Conservation (phyloP, 2,329 filamentous ascomycete species). For the Penicillium aurantiogriseum region DNA sequence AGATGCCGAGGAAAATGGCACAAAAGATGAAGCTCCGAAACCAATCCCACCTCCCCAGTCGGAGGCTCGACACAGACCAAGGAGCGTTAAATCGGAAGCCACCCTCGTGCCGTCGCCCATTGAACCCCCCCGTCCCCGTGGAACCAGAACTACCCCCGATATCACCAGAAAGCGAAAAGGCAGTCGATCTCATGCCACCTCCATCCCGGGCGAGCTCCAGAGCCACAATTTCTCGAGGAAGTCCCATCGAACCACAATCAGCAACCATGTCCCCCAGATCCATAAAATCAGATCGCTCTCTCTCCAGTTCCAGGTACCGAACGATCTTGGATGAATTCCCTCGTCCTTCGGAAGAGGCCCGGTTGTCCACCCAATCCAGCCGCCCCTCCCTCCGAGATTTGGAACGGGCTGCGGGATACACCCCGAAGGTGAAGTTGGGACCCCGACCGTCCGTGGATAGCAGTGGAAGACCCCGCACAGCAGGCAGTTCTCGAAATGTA, state of each 20-base stretch:
- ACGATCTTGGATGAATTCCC: conserved; percentile 38
- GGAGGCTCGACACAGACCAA: conserved; percentile 25
- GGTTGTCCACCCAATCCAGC: conserved; percentile 42
- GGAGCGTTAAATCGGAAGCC: conserved; percentile 36
- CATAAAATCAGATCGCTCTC: conserved; percentile 18
- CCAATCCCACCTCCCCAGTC: conserved; percentile 20
- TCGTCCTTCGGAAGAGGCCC: conserved; percentile 35
- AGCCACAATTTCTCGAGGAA: conserved; percentile 18
- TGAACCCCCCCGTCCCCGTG: background rate
- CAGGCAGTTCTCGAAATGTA: conserved; percentile 46
- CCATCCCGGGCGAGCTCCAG: conserved; percentile 22
- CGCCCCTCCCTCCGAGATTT: conserved; percentile 48
- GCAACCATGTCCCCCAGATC: conserved; percentile 20
- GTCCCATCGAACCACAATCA: conserved; percentile 17
- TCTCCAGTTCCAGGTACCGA: conserved; percentile 26
- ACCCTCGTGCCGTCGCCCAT: conserved; percentile 33
- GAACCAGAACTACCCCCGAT: conserved; percentile 7
- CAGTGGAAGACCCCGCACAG: conserved; percentile 60
- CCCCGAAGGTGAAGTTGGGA: conserved; percentile 77
- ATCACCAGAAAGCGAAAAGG: conserved; percentile 15
- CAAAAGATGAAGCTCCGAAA: conserved; percentile 45
- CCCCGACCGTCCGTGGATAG: conserved; percentile 72
- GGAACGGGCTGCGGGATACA: conserved; percentile 39
- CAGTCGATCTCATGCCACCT: conserved; percentile 17
- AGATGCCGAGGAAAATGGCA: conserved; percentile 75